Evolutionary conservation across 441 rosid species (phyloP), one percentile per base, ranked within the genome.

Genomic region (Mallotus japonicus): DNA sequence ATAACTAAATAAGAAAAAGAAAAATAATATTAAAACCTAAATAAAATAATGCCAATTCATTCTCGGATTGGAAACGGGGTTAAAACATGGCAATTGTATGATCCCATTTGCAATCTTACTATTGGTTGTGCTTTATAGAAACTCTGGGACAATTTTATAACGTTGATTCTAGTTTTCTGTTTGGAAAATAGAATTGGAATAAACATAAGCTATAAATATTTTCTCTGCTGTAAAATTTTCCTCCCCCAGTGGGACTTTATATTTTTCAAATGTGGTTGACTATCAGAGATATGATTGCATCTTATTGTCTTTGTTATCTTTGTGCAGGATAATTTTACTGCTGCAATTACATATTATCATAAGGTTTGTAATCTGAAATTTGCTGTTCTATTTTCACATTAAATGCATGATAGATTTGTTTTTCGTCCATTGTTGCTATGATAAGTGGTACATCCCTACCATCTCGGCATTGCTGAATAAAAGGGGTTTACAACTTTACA

Each of bases 301-400:
- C 22, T 54, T 61, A 56, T 65, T 12, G 63, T 13, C 66, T 22
- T 47, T 61, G 19, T 63, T 73, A 46, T 71, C 40, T 60, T 14
- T 50, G 12, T 76, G 79, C 90, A 95, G 99, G 96, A 91, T 60
- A 86, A 92, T 73, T 90, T 87, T 74, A 75, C 90, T 66, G 84
- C 87, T 76, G 99, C 99, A 46, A 91, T 95, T 70, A 81, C 89
- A 13, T 83, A 81, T 75, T 91, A 95, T 76, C 98, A 91, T 83
- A 92, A 95, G 91, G 97, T 92, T 73, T 75, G 75, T 70, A 46
- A 62, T 76, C 62, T 34, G 69, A 15, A 50, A n/a, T 61, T 20
- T 19, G 40, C 44, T 75, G 37, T 53, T 13, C 49, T 63, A 22
- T 55, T 19, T 34, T 59, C 54, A 28, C 57, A 0, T 50, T 53